A percentile compares a stretch with the other conserved stretches of the same genome.
These are phyloP conservation scores for Colletotrichum truncatum DNA, from an alignment of 2,329 filamentous ascomycete species.

Conservation along the genomic window DNA sequence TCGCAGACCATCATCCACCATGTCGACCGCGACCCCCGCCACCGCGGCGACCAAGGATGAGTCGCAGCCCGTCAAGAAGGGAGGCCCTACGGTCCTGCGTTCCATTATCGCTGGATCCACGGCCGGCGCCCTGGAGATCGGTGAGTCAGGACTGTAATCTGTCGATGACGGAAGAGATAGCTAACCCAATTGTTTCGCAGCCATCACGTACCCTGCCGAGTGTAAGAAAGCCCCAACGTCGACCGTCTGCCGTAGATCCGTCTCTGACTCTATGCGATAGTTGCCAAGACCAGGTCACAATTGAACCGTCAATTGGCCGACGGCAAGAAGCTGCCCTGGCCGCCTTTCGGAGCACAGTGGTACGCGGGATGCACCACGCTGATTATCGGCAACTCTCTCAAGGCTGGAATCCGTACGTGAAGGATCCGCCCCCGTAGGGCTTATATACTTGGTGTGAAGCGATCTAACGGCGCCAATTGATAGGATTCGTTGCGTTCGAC, in stretches of 20 bases:
- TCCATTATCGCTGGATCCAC: conserved; percentile 92
- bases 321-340: conserved; percentile 91
- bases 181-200: conserved; percentile 44
- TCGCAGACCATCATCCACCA: conserved; percentile 15
- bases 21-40: conserved; percentile 31
- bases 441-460: no score
- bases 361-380: conserved; percentile 97
- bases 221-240: conserved; percentile 64
- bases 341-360: conserved; percentile 92
- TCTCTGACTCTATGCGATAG: conserved; percentile 48
- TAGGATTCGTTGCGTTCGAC: conserved; percentile 94
- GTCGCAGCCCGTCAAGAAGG: conserved; percentile 49
- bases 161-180: not conserved
- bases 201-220: conserved; percentile 94
- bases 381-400: conserved; percentile 95
- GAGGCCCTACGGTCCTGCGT: conserved; percentile 78
- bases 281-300: conserved; percentile 95
- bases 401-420: conserved; percentile 88
- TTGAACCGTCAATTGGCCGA: conserved; percentile 86
- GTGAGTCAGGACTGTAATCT: conserved; percentile 54
- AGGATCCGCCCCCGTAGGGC: not conserved
- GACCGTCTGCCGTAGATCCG: conserved; percentile 8
- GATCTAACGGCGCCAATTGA: conserved; percentile 21
- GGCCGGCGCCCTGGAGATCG: conserved; percentile 95
- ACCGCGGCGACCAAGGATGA: conserved; percentile 34